phyloP scores from a whole-genome alignment of 345 rosid species.

The Lepidium didymum region DNA sequence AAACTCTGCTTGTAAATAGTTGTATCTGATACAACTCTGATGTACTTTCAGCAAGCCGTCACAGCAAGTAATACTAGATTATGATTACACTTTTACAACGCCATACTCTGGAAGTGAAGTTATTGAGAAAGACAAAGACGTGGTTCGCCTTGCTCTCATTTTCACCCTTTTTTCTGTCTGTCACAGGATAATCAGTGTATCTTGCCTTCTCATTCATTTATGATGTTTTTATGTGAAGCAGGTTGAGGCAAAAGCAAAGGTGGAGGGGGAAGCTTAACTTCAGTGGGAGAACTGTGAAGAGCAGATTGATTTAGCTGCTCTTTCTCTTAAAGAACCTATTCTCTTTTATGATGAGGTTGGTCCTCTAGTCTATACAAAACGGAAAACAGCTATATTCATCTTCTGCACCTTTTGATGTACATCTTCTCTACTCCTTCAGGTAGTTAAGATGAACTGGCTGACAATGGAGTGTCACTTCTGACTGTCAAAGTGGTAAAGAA shows the following conservation, averaged over 20 bases:
- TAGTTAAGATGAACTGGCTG: constrained; percentile 94
- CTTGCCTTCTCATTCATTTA: background rate
- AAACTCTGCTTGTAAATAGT: background rate
- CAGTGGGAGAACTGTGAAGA: constrained; percentile 85
- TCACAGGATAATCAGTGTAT: background rate
- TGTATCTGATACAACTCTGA: background rate
- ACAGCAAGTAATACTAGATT: constrained; percentile 88
- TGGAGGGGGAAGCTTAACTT: constrained; percentile 26
- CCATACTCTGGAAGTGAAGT: constrained; percentile 82
- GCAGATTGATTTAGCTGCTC: constrained; percentile 62
- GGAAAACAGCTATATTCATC: background rate
- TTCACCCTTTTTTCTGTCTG: background rate
- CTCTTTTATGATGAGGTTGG: constrained; percentile 94
- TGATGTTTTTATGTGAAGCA: constrained; percentile 7
- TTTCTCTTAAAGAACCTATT: constrained; percentile 86
- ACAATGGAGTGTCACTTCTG: constrained; percentile 84
- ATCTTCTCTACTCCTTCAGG: constrained; percentile 40
- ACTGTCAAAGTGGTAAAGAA: constrained; percentile 86
- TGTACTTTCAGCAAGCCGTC: constrained; percentile 76
- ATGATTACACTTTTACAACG: constrained; percentile 95
- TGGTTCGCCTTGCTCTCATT: constrained; percentile 33
- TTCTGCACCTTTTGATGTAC: background rate
- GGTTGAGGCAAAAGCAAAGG: constrained; percentile 14
- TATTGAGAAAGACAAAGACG: constrained; percentile 34
- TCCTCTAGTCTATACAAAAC: background rate